phyloP scores from a whole-genome alignment of 2,329 filamentous ascomycete genomes.

The Colletotrichum brevisporum region DNA sequence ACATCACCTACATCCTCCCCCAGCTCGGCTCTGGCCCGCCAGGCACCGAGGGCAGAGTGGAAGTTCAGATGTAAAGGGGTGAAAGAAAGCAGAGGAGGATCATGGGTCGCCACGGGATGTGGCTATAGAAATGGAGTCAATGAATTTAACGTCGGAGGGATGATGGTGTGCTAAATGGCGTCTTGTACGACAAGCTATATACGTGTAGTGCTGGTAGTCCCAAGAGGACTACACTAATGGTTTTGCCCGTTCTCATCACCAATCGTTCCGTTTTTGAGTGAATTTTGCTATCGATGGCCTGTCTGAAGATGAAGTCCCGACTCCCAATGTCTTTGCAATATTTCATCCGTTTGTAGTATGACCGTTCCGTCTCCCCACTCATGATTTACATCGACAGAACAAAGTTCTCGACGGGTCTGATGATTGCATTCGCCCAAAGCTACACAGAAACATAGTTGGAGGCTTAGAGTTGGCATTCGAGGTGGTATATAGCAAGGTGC shows the following conservation, averaged over 20 bases:
- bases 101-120: constrained; percentile 39
- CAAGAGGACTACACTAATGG: constrained; percentile 43
- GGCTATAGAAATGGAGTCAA: constrained; percentile 41
- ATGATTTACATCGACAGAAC: no score
- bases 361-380: no score
- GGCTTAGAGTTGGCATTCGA: no score
- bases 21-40: constrained; percentile 79
- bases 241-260: constrained; percentile 32
- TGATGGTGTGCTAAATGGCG: constrained; percentile 42
- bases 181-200: constrained; percentile 55
- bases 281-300: not conserved
- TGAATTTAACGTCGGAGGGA: constrained; percentile 42
- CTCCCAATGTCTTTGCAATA: no score
- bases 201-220: constrained; percentile 53
- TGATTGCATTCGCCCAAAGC: no score
- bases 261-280: not conserved
- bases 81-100: constrained; percentile 40
- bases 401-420: no score
- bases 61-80: constrained; percentile 79
- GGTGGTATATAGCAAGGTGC: no score
- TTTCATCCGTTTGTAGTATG: no score
- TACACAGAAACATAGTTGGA: no score
- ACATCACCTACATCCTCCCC: constrained; percentile 95
- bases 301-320: no score
- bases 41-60: constrained; percentile 87